Evolutionary conservation across 2,329 filamentous ascomycete genomes (phyloP), one percentile per base, ranked within the genome.

Genomic region (Pseudogymnoascus sp.): DNA sequence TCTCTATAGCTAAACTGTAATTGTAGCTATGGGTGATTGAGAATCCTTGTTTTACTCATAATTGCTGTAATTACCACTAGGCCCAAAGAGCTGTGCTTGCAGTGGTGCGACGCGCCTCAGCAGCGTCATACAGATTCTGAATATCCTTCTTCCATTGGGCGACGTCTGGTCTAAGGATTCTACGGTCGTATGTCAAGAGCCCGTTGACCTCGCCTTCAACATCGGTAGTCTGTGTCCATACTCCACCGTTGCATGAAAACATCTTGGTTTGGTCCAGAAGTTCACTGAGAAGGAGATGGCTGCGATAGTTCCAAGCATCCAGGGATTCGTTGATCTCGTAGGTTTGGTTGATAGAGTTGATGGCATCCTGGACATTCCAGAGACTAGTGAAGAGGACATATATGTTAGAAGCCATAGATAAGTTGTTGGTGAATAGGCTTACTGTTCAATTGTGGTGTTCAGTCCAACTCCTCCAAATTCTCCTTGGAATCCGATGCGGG

Each of bases 151-250:
- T 79, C 87, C 87, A 89, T 74, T 85, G 82, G 7, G 75, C 72
- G 40, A 77, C 74, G 64, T 89, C 76, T 4, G 83, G 80, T 0
- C 87, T 77, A 35, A 87, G 71, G 0, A 87, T 64, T 0, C 86
- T 78, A 1, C 87, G 82, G 71, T 90, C 87, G 68, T 89, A 89
- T 0, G 87, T 89, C 68, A 89, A 72, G 64, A 91, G 76, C 0
- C 88, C 88, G 68, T 90, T 91, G 8, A 90, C 85, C 71, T 90
- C 88, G 4, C 87, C 87, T 71, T 90, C 87, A 0, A 90, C 87
- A 68, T 90, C 88, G 0, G 85, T 88, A 0, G 87, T 90, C 76
- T 90, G 87, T 0, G 88, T 90, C 81, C 86, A 90, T 0, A 90
- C 82, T 10, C 82, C 88, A 0, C 83, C 87, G 35, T 83, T 87